Evolutionary conservation across 2,329 filamentous ascomycete species (phyloP).

Genomic region (Aurifilum marmelostoma): DNA sequence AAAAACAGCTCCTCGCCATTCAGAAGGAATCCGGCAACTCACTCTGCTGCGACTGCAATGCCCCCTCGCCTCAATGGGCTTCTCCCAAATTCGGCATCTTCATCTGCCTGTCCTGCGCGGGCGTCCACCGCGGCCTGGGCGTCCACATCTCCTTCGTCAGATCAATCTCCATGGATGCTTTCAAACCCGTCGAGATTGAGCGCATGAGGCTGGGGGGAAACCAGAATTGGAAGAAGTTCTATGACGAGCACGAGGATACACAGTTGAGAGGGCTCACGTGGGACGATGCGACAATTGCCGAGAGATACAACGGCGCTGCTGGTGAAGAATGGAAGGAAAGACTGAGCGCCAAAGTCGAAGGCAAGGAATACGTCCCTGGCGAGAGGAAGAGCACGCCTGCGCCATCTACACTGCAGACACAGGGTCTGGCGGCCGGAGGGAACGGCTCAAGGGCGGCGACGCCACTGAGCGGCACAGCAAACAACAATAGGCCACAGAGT

Average conservation of each 20-base stretch:
- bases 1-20: slow-evolving; percentile 76
- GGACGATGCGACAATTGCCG: slow-evolving; percentile 86
- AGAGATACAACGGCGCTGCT: slow-evolving; percentile 85
- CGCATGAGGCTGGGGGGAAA: slow-evolving; percentile 95
- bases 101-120: slow-evolving; percentile 95
- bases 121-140: slow-evolving; percentile 89
- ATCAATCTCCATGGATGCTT: slow-evolving; percentile 97
- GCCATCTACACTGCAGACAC: slow-evolving; percentile 24
- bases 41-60: slow-evolving; percentile 91
- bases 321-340: slow-evolving; percentile 97
- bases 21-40: slow-evolving; percentile 91
- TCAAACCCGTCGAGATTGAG: slow-evolving; percentile 90
- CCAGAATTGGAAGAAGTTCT: slow-evolving; percentile 83
- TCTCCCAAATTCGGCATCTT: slow-evolving; percentile 97
- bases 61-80: slow-evolving; percentile 97
- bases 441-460: slow-evolving; percentile 26
- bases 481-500: slow-evolving; percentile 47
- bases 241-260: slow-evolving; percentile 71
- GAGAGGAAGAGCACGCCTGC: slow-evolving; percentile 52
- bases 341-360: slow-evolving; percentile 84
- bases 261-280: slow-evolving; percentile 71
- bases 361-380: slow-evolving; percentile 78
- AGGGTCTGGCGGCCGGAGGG: slow-evolving; percentile 15
- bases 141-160: slow-evolving; percentile 99
- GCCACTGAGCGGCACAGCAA: slow-evolving; percentile 43